A percentile compares a stretch with the other conserved stretches of the same genome.
Conservation (phyloP, 768 basidiomycete species). For the Cyathus striatus region DNA sequence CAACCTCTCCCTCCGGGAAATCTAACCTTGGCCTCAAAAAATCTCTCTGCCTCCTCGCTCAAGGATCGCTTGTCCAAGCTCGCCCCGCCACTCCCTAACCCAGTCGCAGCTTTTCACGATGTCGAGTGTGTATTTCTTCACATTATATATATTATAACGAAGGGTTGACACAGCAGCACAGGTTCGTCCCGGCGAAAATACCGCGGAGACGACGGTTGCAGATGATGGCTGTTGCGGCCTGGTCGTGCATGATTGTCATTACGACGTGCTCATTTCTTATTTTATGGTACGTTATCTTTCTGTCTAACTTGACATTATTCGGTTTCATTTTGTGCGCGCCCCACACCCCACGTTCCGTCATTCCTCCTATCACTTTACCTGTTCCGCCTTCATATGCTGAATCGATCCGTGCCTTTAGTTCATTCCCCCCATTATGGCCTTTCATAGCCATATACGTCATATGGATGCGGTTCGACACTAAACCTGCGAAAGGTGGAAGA, state of each 20-base stretch:
- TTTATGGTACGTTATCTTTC: conserved; percentile 59
- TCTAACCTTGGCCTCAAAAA: conserved; percentile 29
- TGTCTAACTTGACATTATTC: conserved; percentile 1
- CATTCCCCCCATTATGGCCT: conserved; percentile 88
- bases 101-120: conserved; percentile 61
- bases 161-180: conserved; percentile 15
- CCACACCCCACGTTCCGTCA: not conserved
- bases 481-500: conserved; percentile 69
- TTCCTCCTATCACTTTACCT: not conserved
- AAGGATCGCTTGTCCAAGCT: conserved; percentile 59
- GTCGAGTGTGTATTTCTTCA: conserved; percentile 54
- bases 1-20: no score
- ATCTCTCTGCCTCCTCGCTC: conserved; percentile 57
- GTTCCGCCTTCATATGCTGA: conserved; percentile 1
- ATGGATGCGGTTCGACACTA: conserved; percentile 78
- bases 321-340: not conserved
- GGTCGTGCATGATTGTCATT: conserved; percentile 79
- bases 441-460: conserved; percentile 68
- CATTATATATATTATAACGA: no score
- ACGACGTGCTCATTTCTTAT: conserved; percentile 64
- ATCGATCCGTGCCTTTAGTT: conserved; percentile 38
- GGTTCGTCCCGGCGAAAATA: conserved; percentile 84
- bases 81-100: conserved; percentile 44
- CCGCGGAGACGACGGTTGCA: conserved; percentile 84
- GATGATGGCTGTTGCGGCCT: conserved; percentile 82